These are phyloP conservation scores for Gleditsia sinensis DNA, from an alignment of 306 rosid species.

Conservation along the genomic window DNA sequence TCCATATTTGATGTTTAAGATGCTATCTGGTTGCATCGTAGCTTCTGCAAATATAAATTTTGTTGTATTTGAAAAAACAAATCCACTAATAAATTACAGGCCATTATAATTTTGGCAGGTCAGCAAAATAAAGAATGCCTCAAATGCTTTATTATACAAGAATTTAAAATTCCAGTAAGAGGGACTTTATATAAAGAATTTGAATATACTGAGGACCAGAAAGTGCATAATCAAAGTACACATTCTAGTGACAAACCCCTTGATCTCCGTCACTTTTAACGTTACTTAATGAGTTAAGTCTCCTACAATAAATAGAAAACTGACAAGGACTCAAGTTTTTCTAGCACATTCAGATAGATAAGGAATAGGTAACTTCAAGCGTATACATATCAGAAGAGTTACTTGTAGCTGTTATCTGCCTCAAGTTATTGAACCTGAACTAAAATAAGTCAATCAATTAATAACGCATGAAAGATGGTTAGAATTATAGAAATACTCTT, in stretches of 20 bases:
- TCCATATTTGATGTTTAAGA: constrained; percentile 80
- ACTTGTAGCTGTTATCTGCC: constrained; percentile 16
- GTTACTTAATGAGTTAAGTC: background rate
- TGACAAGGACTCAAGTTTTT: constrained; percentile 2
- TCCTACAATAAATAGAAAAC: background rate
- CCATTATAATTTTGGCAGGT: constrained; percentile 23
- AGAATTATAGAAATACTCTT: constrained; percentile 20
- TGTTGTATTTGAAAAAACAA: background rate
- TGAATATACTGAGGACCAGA: background rate
- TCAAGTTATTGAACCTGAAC: constrained; percentile 20
- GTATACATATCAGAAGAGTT: constrained; percentile 10
- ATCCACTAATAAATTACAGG: constrained; percentile 24
- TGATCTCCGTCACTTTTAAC: background rate
- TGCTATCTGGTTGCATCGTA: constrained; percentile 59
- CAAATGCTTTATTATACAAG: background rate
- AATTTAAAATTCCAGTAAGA: background rate
- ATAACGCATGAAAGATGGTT: constrained; percentile 23
- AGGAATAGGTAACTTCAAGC: constrained; percentile 14
- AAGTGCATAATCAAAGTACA: background rate
- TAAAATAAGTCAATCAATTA: constrained; percentile 8
- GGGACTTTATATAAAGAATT: background rate
- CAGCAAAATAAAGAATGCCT: constrained; percentile 19
- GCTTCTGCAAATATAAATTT: constrained; percentile 48
- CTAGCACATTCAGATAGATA: constrained; percentile 12
- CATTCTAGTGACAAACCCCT: constrained; percentile 6